Base-by-base conservation (phyloP, 495 filamentous ascomycete species). In the Penicillium dipodomyicola region DNA sequence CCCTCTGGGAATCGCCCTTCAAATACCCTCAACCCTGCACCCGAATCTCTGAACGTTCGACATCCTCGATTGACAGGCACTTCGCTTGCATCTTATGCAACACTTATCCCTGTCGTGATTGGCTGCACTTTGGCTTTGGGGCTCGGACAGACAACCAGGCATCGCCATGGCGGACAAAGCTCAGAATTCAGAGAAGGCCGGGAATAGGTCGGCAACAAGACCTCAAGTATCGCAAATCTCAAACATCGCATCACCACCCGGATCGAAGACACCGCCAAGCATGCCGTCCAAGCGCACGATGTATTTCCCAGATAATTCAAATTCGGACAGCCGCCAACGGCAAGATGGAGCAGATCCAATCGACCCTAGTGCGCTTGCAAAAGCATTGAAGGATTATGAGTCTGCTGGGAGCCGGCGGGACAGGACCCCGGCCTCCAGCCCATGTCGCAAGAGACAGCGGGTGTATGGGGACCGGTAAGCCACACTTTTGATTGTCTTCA, bases 391-490 rank as follows among this genome's bases (percentile, higher is more conserved):
- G 64, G 78, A 83, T 42, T 82, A 82, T 62, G 85, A 87, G 57
- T 77, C 87, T 32, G 79, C 77, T n/a, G 84, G 80, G 9, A 71
- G 73, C 64, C 74, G 79, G 50, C 75, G 87, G 59, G 87, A 92
- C 47, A 80, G 82, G 47, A 89, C 90, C 14, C 87, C 90, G 0
- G 84, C 78, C 45, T 83, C 82, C 12, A 96, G 89, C 68, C 91
- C 92, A 14, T 91, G 86, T 73, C 80, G 92, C 63, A 96, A 96
- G 71, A 82, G 91, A 45, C 92, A 91, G 65, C 81, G 91, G 53
- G 82, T 96, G 6, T 91, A 96, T 68, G 90, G 87, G 35, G 90
- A 92, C 62, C 82, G 91, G 85, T 91, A 48, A 67, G 80, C 73
- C 15, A 48, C 15, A 22, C 40, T 48, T 23, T 12, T n/a, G 11